Conservation (phyloP, 495 filamentous ascomycete species). For the Tuber brumale region DNA sequence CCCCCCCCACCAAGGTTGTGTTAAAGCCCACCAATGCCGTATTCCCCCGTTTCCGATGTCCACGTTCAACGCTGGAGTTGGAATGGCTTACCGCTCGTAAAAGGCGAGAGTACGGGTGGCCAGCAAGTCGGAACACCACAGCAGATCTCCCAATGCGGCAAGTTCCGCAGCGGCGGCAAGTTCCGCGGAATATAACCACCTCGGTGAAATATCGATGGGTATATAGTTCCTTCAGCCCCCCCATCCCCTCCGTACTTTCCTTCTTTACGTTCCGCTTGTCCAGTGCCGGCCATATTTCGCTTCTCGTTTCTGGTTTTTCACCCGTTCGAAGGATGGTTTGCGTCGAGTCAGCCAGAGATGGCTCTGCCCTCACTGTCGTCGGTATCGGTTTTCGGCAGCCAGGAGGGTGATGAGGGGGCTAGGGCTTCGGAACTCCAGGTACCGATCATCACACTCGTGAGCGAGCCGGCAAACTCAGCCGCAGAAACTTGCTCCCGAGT, state of each 20-base stretch:
- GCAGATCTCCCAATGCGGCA: not conserved
- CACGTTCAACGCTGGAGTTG: not conserved
- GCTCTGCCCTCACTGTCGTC: not conserved
- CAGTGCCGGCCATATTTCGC: not conserved
- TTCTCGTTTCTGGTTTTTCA: not conserved
- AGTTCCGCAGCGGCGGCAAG: conserved; percentile 19
- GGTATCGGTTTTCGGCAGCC: not conserved
- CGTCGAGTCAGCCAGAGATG: not conserved
- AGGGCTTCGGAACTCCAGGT: not conserved
- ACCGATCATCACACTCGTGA: not conserved
- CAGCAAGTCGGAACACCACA: not conserved
- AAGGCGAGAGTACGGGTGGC: not conserved
- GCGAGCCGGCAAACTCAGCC: not conserved
- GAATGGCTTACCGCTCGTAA: not conserved
- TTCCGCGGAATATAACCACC: conserved; percentile 1
- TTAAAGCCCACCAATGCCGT: not conserved
- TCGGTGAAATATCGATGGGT: conserved; percentile 17
- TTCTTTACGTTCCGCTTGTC: not conserved
- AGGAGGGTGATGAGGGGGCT: not conserved
- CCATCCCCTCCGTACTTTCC: not conserved
- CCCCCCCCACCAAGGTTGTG: not conserved
- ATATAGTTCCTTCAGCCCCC: not conserved
- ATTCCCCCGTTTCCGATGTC: not conserved
- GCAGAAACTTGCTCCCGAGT: not conserved
- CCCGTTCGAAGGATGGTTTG: not conserved